A percentile compares a stretch with the other conserved stretches of the same genome.
Evolutionary conservation across 2,329 filamentous ascomycete species (phyloP).

Genomic region (Aspergillus clavatus): DNA sequence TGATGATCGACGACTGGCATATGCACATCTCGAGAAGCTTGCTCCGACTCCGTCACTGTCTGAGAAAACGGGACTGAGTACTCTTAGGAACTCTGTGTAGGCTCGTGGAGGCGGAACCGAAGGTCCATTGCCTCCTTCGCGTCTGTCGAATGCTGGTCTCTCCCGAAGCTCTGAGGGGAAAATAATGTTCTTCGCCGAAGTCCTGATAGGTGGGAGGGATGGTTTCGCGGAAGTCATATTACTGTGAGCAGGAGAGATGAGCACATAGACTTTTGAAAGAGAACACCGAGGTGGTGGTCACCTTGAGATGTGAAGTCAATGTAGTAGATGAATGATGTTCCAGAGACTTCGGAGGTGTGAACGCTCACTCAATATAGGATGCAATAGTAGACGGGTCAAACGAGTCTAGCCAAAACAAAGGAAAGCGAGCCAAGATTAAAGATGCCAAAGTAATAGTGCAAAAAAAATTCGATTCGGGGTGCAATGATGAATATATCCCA

Average conservation of each 20-base stretch:
- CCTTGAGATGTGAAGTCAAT: too few species aligned
- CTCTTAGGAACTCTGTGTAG: constrained; percentile 17
- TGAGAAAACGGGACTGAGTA: constrained; percentile 12
- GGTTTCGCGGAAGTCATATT: constrained; percentile 14
- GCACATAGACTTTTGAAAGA: not conserved
- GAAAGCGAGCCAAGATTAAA: too few species aligned
- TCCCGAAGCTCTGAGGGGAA: constrained; percentile 16
- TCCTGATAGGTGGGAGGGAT: constrained; percentile 13
- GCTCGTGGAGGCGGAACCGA: constrained; percentile 15
- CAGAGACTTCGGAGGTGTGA: not conserved
- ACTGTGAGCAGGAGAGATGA: not conserved
- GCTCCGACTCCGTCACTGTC: constrained; percentile 5
- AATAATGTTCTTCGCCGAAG: constrained; percentile 10
- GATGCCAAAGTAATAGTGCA: too few species aligned
- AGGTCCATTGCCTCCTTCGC: constrained; percentile 10
- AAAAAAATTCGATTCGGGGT: too few species aligned
- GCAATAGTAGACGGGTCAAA: too few species aligned
- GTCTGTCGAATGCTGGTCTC: constrained; percentile 1
- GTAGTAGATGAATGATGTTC: too few species aligned
- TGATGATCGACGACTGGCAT: constrained; percentile 10
- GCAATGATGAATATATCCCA: too few species aligned
- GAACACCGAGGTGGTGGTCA: too few species aligned
- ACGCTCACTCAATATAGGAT: too few species aligned
- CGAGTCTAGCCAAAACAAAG: too few species aligned
- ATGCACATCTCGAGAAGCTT: constrained; percentile 6